Conservation (phyloP, 2,329 filamentous ascomycete genomes). For the Talaromyces pinophilus region DNA sequence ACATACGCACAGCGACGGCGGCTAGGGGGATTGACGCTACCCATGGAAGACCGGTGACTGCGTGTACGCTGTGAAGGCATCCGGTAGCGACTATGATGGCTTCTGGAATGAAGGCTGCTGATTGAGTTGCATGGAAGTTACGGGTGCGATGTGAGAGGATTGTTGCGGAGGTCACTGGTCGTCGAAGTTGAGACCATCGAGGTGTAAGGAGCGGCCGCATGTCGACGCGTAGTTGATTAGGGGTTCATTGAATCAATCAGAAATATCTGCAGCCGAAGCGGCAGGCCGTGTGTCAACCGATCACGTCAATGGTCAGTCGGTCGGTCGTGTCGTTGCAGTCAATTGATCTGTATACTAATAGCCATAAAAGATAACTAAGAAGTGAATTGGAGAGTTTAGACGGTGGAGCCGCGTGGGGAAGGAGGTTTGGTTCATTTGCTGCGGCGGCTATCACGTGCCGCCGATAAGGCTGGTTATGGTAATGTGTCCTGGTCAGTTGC, state of each 20-base stretch:
- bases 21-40: slow-evolving; percentile 56
- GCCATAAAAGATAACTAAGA: neutral
- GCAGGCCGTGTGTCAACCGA: neutral
- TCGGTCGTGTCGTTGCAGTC: neutral
- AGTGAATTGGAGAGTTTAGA: neutral
- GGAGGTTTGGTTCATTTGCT: slow-evolving; percentile 21
- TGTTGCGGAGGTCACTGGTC: slow-evolving; percentile 9
- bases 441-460: slow-evolving; percentile 19
- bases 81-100: slow-evolving; percentile 48
- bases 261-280: slow-evolving; percentile 5
- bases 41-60: slow-evolving; percentile 54
- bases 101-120: slow-evolving; percentile 45
- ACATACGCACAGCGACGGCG: slow-evolving; percentile 53
- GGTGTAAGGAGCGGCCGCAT: slow-evolving; percentile 16
- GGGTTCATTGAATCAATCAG: neutral
- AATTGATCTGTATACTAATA: neutral
- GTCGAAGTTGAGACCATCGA: slow-evolving; percentile 10
- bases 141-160: slow-evolving; percentile 36
- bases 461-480: slow-evolving; percentile 19
- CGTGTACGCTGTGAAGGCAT: slow-evolving; percentile 55
- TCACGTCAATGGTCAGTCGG: neutral
- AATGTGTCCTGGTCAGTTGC: slow-evolving; percentile 19
- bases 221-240: neutral
- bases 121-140: slow-evolving; percentile 54
- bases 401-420: slow-evolving; percentile 14